Evolutionary conservation across 2,329 filamentous ascomycete species (phyloP), one percentile per base, ranked within the genome.

Genomic region (Hymenotorrendiella dingleyae): DNA sequence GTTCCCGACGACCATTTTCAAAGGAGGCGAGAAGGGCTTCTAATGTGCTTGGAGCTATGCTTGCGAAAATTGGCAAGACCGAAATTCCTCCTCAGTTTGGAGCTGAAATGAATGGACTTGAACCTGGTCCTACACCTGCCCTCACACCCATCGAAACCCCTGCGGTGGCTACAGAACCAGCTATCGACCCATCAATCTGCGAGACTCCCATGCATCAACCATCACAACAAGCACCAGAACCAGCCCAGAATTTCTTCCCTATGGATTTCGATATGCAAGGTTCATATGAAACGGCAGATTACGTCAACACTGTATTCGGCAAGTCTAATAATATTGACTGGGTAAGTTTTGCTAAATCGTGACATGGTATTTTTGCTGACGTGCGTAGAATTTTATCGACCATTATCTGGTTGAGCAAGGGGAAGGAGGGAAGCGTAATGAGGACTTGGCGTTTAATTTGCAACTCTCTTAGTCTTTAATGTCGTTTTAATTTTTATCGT

Each of bases 1-100:
- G 11, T 20, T 36, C 35, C 3, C 21, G 35, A 28, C 30, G 17
- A 21, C 7, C n/a, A 4, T 21, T 14, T 3, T 47, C 45, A 6
- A 36, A 34, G 17, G 47, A 50, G 22, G 47, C 45, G 9, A 35
- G 41, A 5, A 19, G 40, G 8, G 47, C 47, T 16, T 26, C 45
- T 12, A 39, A 42, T 37, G 47, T 47, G 6, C 12, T 50, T 7
- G 42, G 28, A 2, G 38, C 36, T 4, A 45, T 50, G 32, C 39
- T 50, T 16, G 37, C 36, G 6, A 50, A 47, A 21, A n/a, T 47
- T 14, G 17, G 11, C 2, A 35, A 22, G 16, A 19, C 21, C 16
- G 23, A 24, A 5, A 19, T 38, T 20, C 16, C 36, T n/a, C 23
- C 3, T 4, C 17, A 19, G 6, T 10, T 28, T 27, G 10, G 19